Base-by-base conservation (phyloP, 2,329 filamentous ascomycete species). In the Lachnellula subtilissima region DNA sequence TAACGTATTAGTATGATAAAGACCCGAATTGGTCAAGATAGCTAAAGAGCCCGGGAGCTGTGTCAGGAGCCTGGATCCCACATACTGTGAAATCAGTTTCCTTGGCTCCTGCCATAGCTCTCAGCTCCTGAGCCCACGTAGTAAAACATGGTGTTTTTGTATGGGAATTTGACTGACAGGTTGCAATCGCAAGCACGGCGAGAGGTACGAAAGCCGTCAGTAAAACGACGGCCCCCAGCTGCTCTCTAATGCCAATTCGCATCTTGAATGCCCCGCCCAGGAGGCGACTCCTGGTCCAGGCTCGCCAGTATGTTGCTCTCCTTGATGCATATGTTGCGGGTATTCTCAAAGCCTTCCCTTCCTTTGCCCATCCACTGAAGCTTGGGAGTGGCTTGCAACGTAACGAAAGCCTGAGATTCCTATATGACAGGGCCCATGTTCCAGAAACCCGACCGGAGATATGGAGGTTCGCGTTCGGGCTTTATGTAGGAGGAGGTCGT, bases 181-280 rank as follows among this genome's bases (percentile, higher is more conserved):
- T 89, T 65, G 91, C 89, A 60, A 96, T 82, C 15, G 90, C 85
- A 59, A 96, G 81, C 59, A 96, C 84, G 54, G 87, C 84, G 59
- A 96, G 81, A 53, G 87, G 86, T 55, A 88, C 75, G 55, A 95
- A 80, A 49, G 90, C 85, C 57, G 88, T 84, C 57, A 90, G 69
- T 62, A 94, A 77, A 67, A 96, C 89, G 61, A 96, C 79, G 71
- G 86, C 79, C 63, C 85, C 89, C 65, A 97, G 80, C 81, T 97
- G 92, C 75, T 92, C 86, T 64, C 91, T 83, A 67, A 96, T 96
- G 56, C 88, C 87, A 71, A 96, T 84, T 72, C 91, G 85, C 89
- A 96, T 93, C 66, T 56, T 48, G 45, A 15, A 28, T 7, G 28
- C 45, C 42, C 45, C 28, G 14, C 12, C 45, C 45, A 91, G 90